Conservation (phyloP, 2,329 filamentous ascomycete genomes). For the Aphanoascus verrucosus region DNA sequence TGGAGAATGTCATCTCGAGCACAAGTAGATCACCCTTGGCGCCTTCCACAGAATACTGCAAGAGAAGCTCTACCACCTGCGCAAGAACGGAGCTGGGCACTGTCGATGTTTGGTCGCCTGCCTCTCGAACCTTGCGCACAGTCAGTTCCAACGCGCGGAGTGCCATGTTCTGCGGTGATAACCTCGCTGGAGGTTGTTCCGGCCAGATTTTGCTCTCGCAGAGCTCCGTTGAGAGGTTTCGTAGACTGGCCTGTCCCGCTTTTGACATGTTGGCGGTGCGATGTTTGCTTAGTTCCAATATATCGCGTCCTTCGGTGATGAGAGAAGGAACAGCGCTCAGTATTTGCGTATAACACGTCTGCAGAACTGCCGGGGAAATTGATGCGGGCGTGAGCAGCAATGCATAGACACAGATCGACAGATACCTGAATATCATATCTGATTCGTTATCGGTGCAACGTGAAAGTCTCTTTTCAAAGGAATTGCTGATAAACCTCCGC, state of each 20-base stretch:
- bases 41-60: constrained; percentile 18
- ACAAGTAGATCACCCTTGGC: constrained; percentile 16
- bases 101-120: constrained; percentile 21
- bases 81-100: constrained; percentile 23
- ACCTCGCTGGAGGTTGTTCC: constrained; percentile 14
- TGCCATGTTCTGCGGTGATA: constrained; percentile 27
- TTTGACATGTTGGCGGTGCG: constrained; percentile 23
- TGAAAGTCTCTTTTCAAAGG: constrained; percentile 59
- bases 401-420: constrained; percentile 27
- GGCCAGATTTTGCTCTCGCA: constrained; percentile 21
- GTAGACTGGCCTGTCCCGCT: constrained; percentile 23
- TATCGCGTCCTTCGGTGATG: constrained; percentile 23
- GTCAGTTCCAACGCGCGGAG: constrained; percentile 27
- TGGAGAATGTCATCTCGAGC: constrained; percentile 25
- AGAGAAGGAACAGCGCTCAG: constrained; percentile 22
- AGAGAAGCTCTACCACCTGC: constrained; percentile 24
- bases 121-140: constrained; percentile 26
- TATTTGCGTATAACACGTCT: constrained; percentile 26
- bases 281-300: constrained; percentile 20
- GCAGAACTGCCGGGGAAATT: constrained; percentile 23
- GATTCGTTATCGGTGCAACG: constrained; percentile 48
- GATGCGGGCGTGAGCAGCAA: constrained; percentile 23
- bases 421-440: constrained; percentile 37
- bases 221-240: constrained; percentile 20
- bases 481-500: constrained; percentile 58